Percentiles rank a stretch among this genome's conserved stretches.
phyloP scores from a whole-genome alignment of 495 filamentous ascomycete species.

The Neurospora sp. region DNA sequence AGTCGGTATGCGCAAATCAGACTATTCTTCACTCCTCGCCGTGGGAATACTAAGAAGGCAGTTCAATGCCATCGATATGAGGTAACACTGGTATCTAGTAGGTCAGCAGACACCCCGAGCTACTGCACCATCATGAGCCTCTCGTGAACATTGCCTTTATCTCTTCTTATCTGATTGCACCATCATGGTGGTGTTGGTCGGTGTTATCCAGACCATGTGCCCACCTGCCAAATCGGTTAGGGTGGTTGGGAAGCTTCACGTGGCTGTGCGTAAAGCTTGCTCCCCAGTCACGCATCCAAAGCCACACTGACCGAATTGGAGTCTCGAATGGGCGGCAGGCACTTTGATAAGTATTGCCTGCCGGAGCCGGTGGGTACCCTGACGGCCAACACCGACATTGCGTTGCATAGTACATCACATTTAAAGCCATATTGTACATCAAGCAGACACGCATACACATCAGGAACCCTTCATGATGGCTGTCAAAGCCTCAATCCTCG shows the following conservation, averaged over 20 bases:
- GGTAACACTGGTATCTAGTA: background rate
- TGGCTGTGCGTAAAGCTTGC: background rate
- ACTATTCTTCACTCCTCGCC: background rate
- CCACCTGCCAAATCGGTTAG: background rate
- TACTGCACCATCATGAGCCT: background rate
- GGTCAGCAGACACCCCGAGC: background rate
- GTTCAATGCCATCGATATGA: background rate
- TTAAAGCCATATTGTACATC: background rate
- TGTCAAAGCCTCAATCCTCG: slow-evolving; percentile 4
- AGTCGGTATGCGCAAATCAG: background rate
- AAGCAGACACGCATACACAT: background rate
- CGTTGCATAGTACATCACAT: background rate
- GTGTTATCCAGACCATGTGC: background rate
- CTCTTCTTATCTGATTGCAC: background rate
- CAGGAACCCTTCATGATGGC: slow-evolving; percentile 3
- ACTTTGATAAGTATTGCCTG: background rate
- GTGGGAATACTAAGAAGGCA: background rate
- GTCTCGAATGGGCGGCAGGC: background rate
- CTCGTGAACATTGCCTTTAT: background rate
- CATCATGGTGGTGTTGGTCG: background rate
- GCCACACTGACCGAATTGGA: background rate
- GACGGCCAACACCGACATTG: background rate
- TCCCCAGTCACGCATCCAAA: background rate
- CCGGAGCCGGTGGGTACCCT: background rate
- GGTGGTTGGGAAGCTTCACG: background rate